phyloP scores from a whole-genome alignment of 306 rosid species.

The Inga oerstediana region DNA sequence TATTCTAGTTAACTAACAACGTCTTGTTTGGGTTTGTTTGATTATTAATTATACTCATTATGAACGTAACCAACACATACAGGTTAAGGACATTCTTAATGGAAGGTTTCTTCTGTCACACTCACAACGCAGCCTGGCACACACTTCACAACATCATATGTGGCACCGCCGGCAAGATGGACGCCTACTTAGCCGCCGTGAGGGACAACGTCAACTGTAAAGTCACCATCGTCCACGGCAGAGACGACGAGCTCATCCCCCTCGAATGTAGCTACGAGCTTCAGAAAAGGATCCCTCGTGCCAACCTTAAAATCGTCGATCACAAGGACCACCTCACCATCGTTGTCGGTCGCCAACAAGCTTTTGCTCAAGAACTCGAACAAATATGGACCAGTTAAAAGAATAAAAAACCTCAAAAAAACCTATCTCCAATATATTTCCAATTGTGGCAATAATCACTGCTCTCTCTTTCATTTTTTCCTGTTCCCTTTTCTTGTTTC shows the following conservation, averaged over 20 bases:
- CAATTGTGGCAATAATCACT: not conserved
- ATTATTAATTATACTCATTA: no score
- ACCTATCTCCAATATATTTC: not conserved
- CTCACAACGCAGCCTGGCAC: slow-evolving; percentile 98
- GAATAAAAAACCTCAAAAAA: not conserved
- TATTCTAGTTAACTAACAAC: not conserved
- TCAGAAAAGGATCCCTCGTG: slow-evolving; percentile 61
- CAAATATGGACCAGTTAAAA: slow-evolving; percentile 60
- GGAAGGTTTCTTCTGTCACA: slow-evolving; percentile 95
- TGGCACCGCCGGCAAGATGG: slow-evolving; percentile 75
- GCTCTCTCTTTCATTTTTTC: not conserved
- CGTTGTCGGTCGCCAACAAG: slow-evolving; percentile 78
- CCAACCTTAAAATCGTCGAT: slow-evolving; percentile 63
- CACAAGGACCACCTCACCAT: slow-evolving; percentile 88
- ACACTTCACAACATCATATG: slow-evolving; percentile 92
- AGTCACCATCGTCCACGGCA: slow-evolving; percentile 78
- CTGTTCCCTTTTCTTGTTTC: not conserved
- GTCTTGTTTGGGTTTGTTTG: not conserved
- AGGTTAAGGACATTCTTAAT: slow-evolving; percentile 77
- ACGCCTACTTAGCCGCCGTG: slow-evolving; percentile 55
- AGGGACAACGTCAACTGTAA: slow-evolving; percentile 56
- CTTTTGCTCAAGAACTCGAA: slow-evolving; percentile 82
- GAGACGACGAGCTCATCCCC: slow-evolving; percentile 78
- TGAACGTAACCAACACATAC: not conserved
- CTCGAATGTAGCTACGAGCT: slow-evolving; percentile 75